Evolutionary conservation across 2,329 filamentous ascomycete species (phyloP).

Genomic region (Fusarium annulatum): DNA sequence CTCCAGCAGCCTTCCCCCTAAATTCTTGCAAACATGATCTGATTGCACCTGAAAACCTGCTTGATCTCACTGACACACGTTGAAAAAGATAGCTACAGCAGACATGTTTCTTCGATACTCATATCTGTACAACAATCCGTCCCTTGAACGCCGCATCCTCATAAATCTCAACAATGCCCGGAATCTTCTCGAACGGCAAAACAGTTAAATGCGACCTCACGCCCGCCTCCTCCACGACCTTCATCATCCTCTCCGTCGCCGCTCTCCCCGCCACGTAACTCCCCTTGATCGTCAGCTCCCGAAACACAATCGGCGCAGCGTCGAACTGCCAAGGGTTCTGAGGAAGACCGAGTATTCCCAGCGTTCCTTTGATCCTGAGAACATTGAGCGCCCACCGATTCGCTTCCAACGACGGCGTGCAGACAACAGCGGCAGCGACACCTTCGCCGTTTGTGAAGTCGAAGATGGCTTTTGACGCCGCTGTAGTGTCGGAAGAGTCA

Average conservation of each 20-base stretch:
- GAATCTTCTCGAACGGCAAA: conserved; percentile 3
- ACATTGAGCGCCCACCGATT: conserved; percentile 9
- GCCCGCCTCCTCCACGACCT: conserved; percentile 2
- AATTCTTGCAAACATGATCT: fast-evolving
- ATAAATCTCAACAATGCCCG: conserved; percentile 2
- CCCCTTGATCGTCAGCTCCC: neutral
- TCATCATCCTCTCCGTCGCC: conserved; percentile 10
- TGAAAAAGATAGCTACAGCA: too few relatives aligned
- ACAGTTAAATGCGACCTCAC: conserved; percentile 11
- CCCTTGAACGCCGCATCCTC: conserved; percentile 12
- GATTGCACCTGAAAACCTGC: neutral
- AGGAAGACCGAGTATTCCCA: conserved; percentile 5
- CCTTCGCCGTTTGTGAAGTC: conserved; percentile 7
- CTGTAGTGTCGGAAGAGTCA: neutral
- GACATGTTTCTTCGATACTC: neutral
- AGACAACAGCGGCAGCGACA: neutral
- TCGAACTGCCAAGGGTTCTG: conserved; percentile 7
- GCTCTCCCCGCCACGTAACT: conserved; percentile 1
- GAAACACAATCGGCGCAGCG: conserved; percentile 7
- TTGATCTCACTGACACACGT: too few relatives aligned
- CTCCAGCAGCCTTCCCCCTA: fast-evolving
- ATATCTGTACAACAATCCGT: conserved; percentile 6
- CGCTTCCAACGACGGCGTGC: conserved; percentile 2
- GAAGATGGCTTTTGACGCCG: neutral
- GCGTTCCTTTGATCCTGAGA: conserved; percentile 1